Base-by-base conservation (phyloP, 768 basidiomycete species). In the Amylocystis lapponica region DNA sequence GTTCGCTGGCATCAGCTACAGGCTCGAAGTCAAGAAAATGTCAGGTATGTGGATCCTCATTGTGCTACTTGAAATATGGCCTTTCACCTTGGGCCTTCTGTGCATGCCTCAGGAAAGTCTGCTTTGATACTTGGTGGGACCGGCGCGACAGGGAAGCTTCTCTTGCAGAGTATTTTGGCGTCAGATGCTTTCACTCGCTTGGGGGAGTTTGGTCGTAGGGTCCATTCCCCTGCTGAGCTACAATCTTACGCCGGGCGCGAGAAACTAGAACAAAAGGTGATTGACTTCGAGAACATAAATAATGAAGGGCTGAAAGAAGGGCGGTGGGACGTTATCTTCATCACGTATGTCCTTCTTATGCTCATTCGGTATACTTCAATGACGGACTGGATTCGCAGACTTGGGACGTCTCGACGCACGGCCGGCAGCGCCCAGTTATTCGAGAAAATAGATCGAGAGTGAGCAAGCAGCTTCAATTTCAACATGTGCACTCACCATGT, bases 91-190 rank as follows among this genome's bases (percentile, higher is more conserved):
- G n/a, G n/a, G 29, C 29, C 29, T 30, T 30, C 29, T 30, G 29
- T 30, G 29, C 29, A 30, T 30, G 10, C n/a, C n/a, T 30, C 41
- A 47, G 47, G 47, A 3, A 36, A 57, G 51, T 64, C 78, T n/a
- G 84, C 86, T 16, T 72, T 90, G 43, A 65, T 91, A 16, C 52
- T 90, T 33, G 88, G 87, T n/a, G 81, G 78, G 2, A 89, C 87
- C 1, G 88, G 87, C 39, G 79, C 79, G 39, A 71, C 71, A 3
- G 88, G 88, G 25, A 73, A 71, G 27, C 63, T 72, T 31, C 64
- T 87, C 34, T 72, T 91, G 14, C 65, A 65, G 19, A 71, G 81
- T 36, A 72, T 89, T 5, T 75, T 90, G 21, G 61, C 68, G 2
- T 78, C 74, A 0, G 54, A 73, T 17, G 58, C 78, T 21, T 81